Evolutionary conservation across 2,329 filamentous ascomycete species (phyloP), one percentile per base, ranked within the genome.

Genomic region (Trichoderma harzianum): DNA sequence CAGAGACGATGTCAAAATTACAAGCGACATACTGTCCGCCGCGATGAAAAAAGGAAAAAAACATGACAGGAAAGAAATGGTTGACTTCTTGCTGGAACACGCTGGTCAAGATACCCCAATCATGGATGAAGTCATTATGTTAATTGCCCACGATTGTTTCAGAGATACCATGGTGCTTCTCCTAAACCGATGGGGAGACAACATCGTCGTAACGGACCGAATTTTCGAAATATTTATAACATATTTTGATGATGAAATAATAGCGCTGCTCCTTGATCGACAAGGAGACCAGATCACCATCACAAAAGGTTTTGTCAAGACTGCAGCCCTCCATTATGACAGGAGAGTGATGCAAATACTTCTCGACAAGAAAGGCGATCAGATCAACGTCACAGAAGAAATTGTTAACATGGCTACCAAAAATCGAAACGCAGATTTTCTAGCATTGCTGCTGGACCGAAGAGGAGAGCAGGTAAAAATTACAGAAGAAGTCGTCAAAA

Each of bases 121-220:
- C 3, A 16, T 16, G 18, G 60, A 43, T 3, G 43, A n/a, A 51
- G 43, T 21, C 16, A 43, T 43, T 51, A 4, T 3, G 0, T 51
- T 21, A 5, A 6, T n/a, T 11, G 10, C n/a, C 4, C 0, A 2
- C 10, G 4, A 3, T 0, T 0, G 1, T 21, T 12, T 21, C n/a
- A 21, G 0, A 43, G 16, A 43, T 18, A n/a, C 7, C 3, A 43
- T 10, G 3, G 1, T 1, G 16, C 3, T 10, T 43, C 18, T 43
- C 3, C 39, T 43, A 5, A n/a, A n/a, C 7, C 39, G 18, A 0
- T 0, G 39, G 7, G 16, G 39, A n/a, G 16, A 43, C 39, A 43
- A 43, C 0, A 43, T 43, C 0, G 39, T 43, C 39, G 3, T 43
- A n/a, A 43, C 39, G 39, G 39, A n/a, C 39, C 16, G 7, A n/a